Percentiles rank a stretch among this genome's conserved stretches.
Evolutionary conservation across 2,329 filamentous ascomycete genomes (phyloP).

Genomic region (Orbilia ellipsospora): DNA sequence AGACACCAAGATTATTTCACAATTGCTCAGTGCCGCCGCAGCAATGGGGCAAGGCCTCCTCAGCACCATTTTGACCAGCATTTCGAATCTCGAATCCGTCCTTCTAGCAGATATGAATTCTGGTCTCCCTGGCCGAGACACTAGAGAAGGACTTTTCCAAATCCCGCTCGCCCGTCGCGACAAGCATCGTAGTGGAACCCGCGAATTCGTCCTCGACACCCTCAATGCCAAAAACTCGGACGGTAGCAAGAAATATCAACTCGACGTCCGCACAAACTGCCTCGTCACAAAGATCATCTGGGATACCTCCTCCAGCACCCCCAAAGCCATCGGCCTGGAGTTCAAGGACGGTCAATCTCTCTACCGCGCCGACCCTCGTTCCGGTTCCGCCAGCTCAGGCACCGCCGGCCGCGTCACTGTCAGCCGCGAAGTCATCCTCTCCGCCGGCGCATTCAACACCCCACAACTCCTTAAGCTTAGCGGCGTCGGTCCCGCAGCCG

Average conservation of each 20-base stretch:
- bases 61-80: constrained; percentile 35
- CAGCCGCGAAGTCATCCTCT: constrained; percentile 56
- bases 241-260: constrained; percentile 54
- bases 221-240: constrained; percentile 58
- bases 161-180: constrained; percentile 56
- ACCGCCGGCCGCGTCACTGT: constrained; percentile 35
- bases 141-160: constrained; percentile 56
- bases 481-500: constrained; percentile 55
- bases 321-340: constrained; percentile 64
- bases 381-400: constrained; percentile 55
- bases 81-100: constrained; percentile 59
- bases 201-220: constrained; percentile 59
- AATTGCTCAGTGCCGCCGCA: constrained; percentile 59
- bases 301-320: constrained; percentile 60
- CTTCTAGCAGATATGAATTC: constrained; percentile 58
- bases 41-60: constrained; percentile 59
- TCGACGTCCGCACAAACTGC: constrained; percentile 56
- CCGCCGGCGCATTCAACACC: constrained; percentile 55
- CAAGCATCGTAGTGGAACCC: constrained; percentile 55
- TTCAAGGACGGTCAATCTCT: constrained; percentile 63
- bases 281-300: constrained; percentile 63
- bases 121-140: constrained; percentile 55
- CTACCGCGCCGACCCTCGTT: constrained; percentile 64
- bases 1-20: constrained; percentile 53
- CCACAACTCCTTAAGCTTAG: constrained; percentile 57